These are phyloP conservation scores for Chloranthus sessilifolius DNA, from an alignment of 164 flowering plant species.

Conservation along the genomic window DNA sequence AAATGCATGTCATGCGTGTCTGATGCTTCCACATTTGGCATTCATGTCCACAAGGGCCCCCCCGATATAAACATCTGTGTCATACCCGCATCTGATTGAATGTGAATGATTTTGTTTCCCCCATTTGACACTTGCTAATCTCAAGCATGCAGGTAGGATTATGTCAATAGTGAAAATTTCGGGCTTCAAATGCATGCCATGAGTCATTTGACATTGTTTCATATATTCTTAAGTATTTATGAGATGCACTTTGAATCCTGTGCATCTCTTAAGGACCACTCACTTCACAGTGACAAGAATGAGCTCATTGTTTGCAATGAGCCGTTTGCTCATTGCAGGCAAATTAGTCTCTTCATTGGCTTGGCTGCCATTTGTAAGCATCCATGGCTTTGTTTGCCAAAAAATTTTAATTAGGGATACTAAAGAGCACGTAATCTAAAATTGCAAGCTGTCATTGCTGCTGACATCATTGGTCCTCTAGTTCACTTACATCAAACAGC, in stretches of 20 bases:
- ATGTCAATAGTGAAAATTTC: conserved; percentile 57
- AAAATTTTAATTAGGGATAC: no score
- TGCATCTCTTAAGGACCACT: no score
- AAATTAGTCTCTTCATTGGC: no score
- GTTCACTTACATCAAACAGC: conserved; percentile 70
- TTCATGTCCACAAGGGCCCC: conserved; percentile 75
- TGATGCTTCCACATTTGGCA: conserved; percentile 62
- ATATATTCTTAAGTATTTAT: no score
- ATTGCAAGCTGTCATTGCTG: conserved; percentile 67
- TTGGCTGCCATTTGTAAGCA: no score
- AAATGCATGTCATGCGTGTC: conserved; percentile 29
- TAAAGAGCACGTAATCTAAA: no score
- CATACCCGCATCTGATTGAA: conserved; percentile 48
- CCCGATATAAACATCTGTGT: conserved; percentile 41
- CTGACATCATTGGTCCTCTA: conserved; percentile 61
- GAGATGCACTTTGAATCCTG: no score
- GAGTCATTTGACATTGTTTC: no score
- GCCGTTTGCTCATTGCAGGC: no score
- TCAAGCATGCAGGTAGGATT: conserved; percentile 49
- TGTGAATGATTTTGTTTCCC: conserved; percentile 71
- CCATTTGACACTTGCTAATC: conserved; percentile 40
- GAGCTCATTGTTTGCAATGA: no score
- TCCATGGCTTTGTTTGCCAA: no score
- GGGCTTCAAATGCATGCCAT: conserved; percentile 41
- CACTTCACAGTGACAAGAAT: no score